These are phyloP conservation scores for Periconia macrospinosa DNA, from an alignment of 2,329 filamentous ascomycete species.

Conservation along the genomic window DNA sequence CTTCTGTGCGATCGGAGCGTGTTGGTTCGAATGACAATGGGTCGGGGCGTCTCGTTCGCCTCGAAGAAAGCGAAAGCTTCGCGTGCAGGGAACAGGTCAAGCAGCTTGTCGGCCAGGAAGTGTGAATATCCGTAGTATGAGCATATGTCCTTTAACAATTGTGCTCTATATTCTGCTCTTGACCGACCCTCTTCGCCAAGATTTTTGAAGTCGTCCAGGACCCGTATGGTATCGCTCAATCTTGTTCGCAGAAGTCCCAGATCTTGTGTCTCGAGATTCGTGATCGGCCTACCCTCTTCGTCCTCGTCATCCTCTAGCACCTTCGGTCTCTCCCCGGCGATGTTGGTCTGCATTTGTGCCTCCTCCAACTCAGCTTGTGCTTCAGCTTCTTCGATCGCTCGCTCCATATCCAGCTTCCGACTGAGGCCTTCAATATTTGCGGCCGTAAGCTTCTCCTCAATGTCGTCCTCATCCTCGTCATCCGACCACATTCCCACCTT, in stretches of 20 bases:
- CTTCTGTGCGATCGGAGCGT: slow-evolving; percentile 76
- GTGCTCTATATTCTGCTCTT: slow-evolving; percentile 82
- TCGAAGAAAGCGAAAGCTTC: slow-evolving; percentile 99
- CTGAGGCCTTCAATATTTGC: slow-evolving; percentile 95
- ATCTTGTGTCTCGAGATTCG: slow-evolving; percentile 74
- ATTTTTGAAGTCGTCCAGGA: slow-evolving; percentile 85
- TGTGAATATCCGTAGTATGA: slow-evolving; percentile 95
- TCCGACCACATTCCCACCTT: slow-evolving; percentile 83
- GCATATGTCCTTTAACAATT: slow-evolving; percentile 89
- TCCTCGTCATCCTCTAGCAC: slow-evolving; percentile 66
- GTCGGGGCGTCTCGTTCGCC: slow-evolving; percentile 92
- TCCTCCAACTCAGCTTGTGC: slow-evolving; percentile 86
- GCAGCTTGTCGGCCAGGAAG: slow-evolving; percentile 94
- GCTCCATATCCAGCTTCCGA: slow-evolving; percentile 76
- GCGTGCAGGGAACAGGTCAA: slow-evolving; percentile 85
- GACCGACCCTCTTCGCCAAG: slow-evolving; percentile 79
- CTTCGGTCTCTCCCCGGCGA: slow-evolving; percentile 72
- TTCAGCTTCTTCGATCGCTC: slow-evolving; percentile 77
- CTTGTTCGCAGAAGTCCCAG: slow-evolving; percentile 84
- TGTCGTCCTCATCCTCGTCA: slow-evolving; percentile 90
- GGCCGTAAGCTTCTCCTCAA: slow-evolving; percentile 86
- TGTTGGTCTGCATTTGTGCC: slow-evolving; percentile 88
- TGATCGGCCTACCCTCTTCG: slow-evolving; percentile 58
- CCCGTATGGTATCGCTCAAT: slow-evolving; percentile 90
- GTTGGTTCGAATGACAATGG: slow-evolving; percentile 95